A percentile compares a stretch with the other conserved stretches of the same genome.
Evolutionary conservation across 2,329 filamentous ascomycete genomes (phyloP).

Genomic region (Neofusicoccum umdonicola): DNA sequence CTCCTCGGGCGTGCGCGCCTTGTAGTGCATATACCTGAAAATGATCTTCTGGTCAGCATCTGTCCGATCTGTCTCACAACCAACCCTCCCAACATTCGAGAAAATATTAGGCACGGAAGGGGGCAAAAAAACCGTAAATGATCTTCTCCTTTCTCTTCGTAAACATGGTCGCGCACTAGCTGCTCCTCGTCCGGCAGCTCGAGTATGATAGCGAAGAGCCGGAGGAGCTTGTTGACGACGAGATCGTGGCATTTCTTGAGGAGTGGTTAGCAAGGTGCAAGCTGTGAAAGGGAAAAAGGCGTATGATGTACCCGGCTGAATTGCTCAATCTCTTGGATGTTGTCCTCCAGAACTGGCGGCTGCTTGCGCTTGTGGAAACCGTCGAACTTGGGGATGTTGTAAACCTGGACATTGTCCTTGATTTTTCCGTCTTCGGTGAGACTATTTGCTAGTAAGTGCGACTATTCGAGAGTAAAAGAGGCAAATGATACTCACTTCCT

Average conservation of each 20-base stretch:
- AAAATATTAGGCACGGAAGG: no score
- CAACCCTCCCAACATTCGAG: no score
- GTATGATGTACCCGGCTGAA: constrained; percentile 39
- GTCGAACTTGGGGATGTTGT: constrained; percentile 60
- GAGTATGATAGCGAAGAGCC: constrained; percentile 60
- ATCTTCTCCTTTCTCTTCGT: constrained; percentile 58
- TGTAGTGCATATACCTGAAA: constrained; percentile 62
- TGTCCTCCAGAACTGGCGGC: constrained; percentile 48
- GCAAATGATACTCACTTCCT: constrained; percentile 17
- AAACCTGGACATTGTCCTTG: constrained; percentile 58
- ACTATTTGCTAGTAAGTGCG: neutral
- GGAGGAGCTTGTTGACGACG: constrained; percentile 57
- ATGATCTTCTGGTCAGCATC: constrained; percentile 48
- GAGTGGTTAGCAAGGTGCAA: neutral
- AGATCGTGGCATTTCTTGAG: constrained; percentile 49
- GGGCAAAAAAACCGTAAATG: constrained; percentile 47
- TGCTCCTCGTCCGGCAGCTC: constrained; percentile 60
- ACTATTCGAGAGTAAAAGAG: constrained; percentile 18
- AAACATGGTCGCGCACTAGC: constrained; percentile 56
- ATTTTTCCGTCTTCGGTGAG: constrained; percentile 36
- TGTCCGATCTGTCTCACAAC: no score
- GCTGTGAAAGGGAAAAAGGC: neutral
- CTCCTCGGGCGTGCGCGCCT: constrained; percentile 49
- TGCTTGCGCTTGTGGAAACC: constrained; percentile 39
- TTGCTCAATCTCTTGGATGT: constrained; percentile 55